Conservation (phyloP, 805 yeast genomes). For the Wickerhamiella qilinensis region DNA sequence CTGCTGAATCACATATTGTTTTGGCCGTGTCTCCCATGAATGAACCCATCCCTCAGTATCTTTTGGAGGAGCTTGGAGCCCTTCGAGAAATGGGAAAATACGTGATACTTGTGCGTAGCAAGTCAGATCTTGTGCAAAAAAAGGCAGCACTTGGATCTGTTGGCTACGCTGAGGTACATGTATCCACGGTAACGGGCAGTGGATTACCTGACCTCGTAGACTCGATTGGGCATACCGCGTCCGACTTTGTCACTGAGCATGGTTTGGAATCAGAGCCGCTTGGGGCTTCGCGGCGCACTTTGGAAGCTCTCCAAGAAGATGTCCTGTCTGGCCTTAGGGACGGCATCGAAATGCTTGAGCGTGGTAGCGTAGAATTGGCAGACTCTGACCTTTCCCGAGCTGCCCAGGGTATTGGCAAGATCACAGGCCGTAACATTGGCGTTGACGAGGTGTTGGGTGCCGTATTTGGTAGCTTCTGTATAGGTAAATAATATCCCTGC, state of each 20-base stretch:
- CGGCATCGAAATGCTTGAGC: constrained; percentile 17
- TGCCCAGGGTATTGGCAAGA: constrained; percentile 76
- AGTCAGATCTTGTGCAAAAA: constrained; percentile 14
- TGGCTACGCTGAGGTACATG: constrained; percentile 8
- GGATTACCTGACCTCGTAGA: constrained; percentile 39
- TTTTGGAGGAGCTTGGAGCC: constrained; percentile 8
- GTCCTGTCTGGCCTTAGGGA: constrained; percentile 57
- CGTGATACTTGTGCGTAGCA: constrained; percentile 21
- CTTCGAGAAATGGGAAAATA: constrained; percentile 9
- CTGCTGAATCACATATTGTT: constrained; percentile 48
- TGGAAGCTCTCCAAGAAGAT: constrained; percentile 58
- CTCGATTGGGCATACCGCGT: constrained; percentile 31
- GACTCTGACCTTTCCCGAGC: constrained; percentile 59
- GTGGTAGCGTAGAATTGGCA: constrained; percentile 59
- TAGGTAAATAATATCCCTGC: constrained; percentile 50
- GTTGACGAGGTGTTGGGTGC: constrained; percentile 83
- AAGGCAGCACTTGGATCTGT: constrained; percentile 1
- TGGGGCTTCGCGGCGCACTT: constrained; percentile 56
- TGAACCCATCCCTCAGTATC: constrained; percentile 4
- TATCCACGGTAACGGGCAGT: constrained; percentile 44
- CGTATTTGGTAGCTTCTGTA: constrained; percentile 82
- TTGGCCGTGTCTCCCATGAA: constrained; percentile 41
- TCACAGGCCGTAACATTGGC: constrained; percentile 80
- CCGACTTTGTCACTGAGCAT: constrained; percentile 29
- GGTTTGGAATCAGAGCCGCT: constrained; percentile 41